Conservation (phyloP, 2,329 filamentous ascomycete species). For the Colletotrichum simmondsii region DNA sequence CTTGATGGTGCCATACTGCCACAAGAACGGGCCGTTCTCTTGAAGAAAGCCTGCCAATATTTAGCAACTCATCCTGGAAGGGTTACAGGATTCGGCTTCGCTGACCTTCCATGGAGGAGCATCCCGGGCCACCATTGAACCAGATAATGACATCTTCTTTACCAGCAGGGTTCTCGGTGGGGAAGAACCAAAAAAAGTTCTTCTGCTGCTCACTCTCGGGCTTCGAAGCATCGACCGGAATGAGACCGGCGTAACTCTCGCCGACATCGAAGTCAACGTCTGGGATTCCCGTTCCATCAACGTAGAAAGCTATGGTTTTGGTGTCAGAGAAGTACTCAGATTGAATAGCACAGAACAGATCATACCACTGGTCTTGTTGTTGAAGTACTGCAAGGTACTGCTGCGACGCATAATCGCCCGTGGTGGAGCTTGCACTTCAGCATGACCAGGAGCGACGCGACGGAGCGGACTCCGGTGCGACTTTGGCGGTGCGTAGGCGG, state of each 20-base stretch:
- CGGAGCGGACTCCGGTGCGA: background rate
- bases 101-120: slow-evolving; percentile 98
- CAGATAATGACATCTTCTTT: slow-evolving; percentile 91
- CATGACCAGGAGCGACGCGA: background rate
- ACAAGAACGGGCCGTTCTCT: slow-evolving; percentile 83
- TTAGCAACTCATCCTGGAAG: background rate
- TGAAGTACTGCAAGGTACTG: slow-evolving; percentile 13
- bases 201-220: slow-evolving; percentile 59
- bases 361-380: slow-evolving; percentile 25
- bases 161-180: slow-evolving; percentile 95
- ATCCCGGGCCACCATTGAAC: slow-evolving; percentile 97
- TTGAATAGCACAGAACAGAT: background rate
- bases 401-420: slow-evolving; percentile 2
- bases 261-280: slow-evolving; percentile 76
- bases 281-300: slow-evolving; percentile 73
- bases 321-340: background rate
- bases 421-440: background rate
- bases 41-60: slow-evolving; percentile 72
- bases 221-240: slow-evolving; percentile 64
- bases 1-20: slow-evolving; percentile 75
- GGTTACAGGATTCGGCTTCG: background rate
- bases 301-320: slow-evolving; percentile 62
- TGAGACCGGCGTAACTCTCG: slow-evolving; percentile 70
- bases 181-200: slow-evolving; percentile 94
- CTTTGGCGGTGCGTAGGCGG: background rate